phyloP scores from a whole-genome alignment of 352 stramenopile species.

The Globisporangium okanoganense region DNA sequence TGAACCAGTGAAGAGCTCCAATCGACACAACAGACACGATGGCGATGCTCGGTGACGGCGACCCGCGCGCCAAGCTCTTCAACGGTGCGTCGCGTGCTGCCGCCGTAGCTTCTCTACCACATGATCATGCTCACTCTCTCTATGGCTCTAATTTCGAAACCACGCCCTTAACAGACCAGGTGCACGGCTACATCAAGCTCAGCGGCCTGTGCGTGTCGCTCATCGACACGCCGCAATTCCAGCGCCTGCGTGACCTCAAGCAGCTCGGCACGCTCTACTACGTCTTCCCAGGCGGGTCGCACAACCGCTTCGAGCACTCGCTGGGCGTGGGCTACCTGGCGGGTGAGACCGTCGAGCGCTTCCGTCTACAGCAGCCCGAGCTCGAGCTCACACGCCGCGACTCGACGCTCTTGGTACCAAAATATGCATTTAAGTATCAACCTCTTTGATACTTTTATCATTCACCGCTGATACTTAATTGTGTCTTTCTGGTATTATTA shows the following conservation, averaged over 20 bases:
- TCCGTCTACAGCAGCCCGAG: constrained; percentile 84
- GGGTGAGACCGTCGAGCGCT: constrained; percentile 77
- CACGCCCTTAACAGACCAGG: constrained; percentile 63
- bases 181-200: constrained; percentile 80
- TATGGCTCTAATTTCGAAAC: too few relatives aligned
- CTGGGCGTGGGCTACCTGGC: constrained; percentile 95
- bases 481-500: background rate
- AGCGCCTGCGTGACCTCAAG: constrained; percentile 93
- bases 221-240: constrained; percentile 92
- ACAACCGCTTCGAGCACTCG: constrained; percentile 96
- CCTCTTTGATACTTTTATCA: background rate
- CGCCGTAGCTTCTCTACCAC: background rate
- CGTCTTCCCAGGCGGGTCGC: constrained; percentile 83
- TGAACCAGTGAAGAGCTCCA: background rate
- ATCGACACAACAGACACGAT: background rate
- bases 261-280: constrained; percentile 92
- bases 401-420: constrained; percentile 43
- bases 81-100: constrained; percentile 31
- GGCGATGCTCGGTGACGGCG: constrained; percentile 9
- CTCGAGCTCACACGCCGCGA: constrained; percentile 90
- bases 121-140: background rate
- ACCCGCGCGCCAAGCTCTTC: constrained; percentile 50
- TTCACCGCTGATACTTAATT: background rate
- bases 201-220: constrained; percentile 75
- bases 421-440: background rate